A percentile compares a stretch with the other conserved stretches of the same genome.
Conservation (phyloP, 176 grass and related monocot genomes). For the Tillandsia fasciculata region DNA sequence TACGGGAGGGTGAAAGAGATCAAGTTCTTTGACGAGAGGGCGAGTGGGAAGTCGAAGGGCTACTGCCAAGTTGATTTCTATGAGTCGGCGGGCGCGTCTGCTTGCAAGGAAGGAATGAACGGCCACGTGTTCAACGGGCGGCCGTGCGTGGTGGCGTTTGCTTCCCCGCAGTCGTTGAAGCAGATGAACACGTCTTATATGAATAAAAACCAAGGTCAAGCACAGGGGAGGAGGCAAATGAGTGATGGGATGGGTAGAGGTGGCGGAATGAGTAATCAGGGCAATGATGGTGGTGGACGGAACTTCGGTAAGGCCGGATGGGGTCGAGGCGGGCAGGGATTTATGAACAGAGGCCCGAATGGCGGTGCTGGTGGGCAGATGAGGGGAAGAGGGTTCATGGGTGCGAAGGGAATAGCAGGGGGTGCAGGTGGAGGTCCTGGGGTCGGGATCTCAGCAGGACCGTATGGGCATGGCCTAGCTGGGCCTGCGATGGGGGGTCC, state of each 20-base stretch:
- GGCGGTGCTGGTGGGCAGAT: conserved; percentile 6
- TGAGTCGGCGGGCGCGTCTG: not conserved
- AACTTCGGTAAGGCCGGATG: not conserved
- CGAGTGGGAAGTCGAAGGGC: conserved; percentile 12
- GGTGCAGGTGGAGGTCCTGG: not conserved
- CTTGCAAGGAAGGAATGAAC: conserved; percentile 24
- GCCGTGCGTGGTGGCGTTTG: conserved; percentile 12
- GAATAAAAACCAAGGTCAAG: not conserved
- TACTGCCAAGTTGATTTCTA: conserved; percentile 18
- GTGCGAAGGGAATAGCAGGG: conserved; percentile 3
- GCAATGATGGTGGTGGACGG: not conserved
- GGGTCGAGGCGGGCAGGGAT: conserved; percentile 8
- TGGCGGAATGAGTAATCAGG: conserved; percentile 2
- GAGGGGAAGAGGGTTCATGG: conserved; percentile 10
- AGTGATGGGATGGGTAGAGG: conserved; percentile 3
- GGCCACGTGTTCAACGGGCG: conserved; percentile 6
- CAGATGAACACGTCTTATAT: conserved; percentile 7
- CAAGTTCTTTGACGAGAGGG: conserved; percentile 13
- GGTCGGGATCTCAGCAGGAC: not conserved
- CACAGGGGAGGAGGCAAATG: conserved; percentile 10
- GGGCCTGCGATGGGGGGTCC: conserved; percentile 6
- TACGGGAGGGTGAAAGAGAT: conserved; percentile 10
- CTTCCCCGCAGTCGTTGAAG: conserved; percentile 8
- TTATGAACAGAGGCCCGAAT: not conserved
- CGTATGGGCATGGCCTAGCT: conserved; percentile 3